A percentile compares a stretch with the other conserved stretches of the same genome.
phyloP scores from a whole-genome alignment of 1,284 basidiomycete genomes.

The Boletus subluridellus region DNA sequence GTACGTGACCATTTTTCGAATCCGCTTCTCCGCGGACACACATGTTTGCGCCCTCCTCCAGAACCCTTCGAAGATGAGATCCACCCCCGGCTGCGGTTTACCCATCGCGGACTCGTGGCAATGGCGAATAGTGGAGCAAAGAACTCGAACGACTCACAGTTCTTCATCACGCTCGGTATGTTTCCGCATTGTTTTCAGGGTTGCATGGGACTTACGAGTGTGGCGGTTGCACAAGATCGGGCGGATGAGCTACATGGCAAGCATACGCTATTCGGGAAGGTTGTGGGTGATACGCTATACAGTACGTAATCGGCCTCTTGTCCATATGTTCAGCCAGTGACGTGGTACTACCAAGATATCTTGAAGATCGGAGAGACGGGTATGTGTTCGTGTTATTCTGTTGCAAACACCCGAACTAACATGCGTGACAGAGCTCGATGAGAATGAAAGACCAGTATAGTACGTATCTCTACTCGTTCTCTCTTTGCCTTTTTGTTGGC shows the following conservation, averaged over 20 bases:
- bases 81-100: conserved; percentile 83
- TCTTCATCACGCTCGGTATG: conserved; percentile 85
- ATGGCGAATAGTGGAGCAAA: conserved; percentile 91
- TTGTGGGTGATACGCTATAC: conserved; percentile 80
- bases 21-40: background rate
- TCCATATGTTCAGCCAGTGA: background rate
- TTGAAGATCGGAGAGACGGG: conserved; percentile 86
- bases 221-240: conserved; percentile 51
- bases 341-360: conserved; percentile 54
- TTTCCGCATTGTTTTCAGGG: background rate
- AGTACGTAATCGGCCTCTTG: conserved; percentile 52
- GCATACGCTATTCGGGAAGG: conserved; percentile 82
- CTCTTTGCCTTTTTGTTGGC: background rate
- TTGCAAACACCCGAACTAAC: background rate
- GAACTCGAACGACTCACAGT: conserved; percentile 85
- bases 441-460: conserved; percentile 84
- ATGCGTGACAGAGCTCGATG: conserved; percentile 66
- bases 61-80: conserved; percentile 92
- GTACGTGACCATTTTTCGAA: conserved; percentile 40
- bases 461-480: conserved; percentile 39
- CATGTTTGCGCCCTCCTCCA: no score
- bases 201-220: background rate
- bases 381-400: conserved; percentile 34
- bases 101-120: conserved; percentile 84
- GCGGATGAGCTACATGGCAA: conserved; percentile 88